Base-by-base conservation (phyloP, 768 basidiomycete genomes). In the Podaxis pistillaris region DNA sequence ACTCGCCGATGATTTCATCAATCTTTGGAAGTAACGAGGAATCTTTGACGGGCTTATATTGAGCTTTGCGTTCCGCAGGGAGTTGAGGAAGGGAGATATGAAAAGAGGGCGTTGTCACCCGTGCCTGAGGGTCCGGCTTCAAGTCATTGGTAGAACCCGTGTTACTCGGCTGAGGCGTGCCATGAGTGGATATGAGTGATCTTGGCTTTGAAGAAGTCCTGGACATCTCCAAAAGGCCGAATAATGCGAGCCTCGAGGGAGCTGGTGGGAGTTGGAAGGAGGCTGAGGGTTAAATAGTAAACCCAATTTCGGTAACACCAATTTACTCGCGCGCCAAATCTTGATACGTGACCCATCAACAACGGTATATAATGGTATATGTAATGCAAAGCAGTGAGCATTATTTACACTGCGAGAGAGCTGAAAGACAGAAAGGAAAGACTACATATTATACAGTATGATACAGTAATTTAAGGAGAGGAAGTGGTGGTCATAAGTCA, bases 1-100 rank as follows among this genome's bases (percentile, higher is more conserved):
- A 80, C 69, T 90, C 86, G 6, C 88, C 88, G 63, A 90, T 80
- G 28, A 91, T 76, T 64, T 83, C 78, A 63, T 76, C 74, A 7
- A 78, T 63, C 17, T 68, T 65, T 15, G 56, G 49, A 40, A 53
- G 73, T 30, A 80, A 72, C 50, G 76, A 74, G 51, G 69, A 71
- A 41, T 74, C 73, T 12, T 72, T 69, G 3, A 70, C 59, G 12
- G 70, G 65, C 59, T 78, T 77, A 64, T 87, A 87, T 46, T 76
- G 72, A 9, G 66, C 64, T 65, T 78, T 84, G 63, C 74, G 65
- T 9, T 74, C 72, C 4, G 74, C 62, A 41, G 76, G 65, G 24
- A 86, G 71, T 28, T 53, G 59, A 13, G 82, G 84, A 40, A 68
- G 70, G 19, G 61, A 68, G 60, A 86, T 72, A 65, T 75, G 33